Percentiles rank a stretch among this genome's conserved stretches.
Evolutionary conservation across 805 yeast species (phyloP).

Genomic region (Sugiyamaella smithiae): DNA sequence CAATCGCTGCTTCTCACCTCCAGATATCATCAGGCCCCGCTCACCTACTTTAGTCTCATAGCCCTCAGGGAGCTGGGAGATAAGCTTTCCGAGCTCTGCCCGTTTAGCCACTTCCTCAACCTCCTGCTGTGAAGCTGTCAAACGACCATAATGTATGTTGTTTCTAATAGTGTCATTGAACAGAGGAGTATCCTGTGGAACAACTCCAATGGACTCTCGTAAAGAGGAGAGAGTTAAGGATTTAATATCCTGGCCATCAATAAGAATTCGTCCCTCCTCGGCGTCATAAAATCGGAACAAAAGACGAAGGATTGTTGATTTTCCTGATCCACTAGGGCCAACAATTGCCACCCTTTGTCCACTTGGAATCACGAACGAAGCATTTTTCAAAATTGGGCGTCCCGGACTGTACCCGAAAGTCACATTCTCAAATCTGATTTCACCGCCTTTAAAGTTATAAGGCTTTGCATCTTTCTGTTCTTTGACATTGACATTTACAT

Average conservation of each 20-base stretch:
- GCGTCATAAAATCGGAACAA: slow-evolving; percentile 91
- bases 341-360: slow-evolving; percentile 92
- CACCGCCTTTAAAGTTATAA: slow-evolving; percentile 63
- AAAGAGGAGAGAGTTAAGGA: slow-evolving; percentile 72
- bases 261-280: slow-evolving; percentile 65
- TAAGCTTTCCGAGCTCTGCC: slow-evolving; percentile 65
- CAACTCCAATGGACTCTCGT: slow-evolving; percentile 78
- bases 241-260: slow-evolving; percentile 86
- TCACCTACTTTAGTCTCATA: slow-evolving; percentile 88
- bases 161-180: slow-evolving; percentile 88
- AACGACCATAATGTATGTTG: slow-evolving; percentile 81
- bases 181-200: slow-evolving; percentile 96
- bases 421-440: slow-evolving; percentile 84
- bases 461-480: slow-evolving; percentile 64
- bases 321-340: slow-evolving; percentile 96
- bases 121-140: slow-evolving; percentile 70
- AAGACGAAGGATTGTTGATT: slow-evolving; percentile 80
- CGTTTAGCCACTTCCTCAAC: slow-evolving; percentile 59
- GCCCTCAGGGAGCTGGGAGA: slow-evolving; percentile 78
- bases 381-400: slow-evolving; percentile 78
- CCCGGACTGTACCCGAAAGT: slow-evolving; percentile 90
- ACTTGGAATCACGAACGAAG: slow-evolving; percentile 81
- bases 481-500: slow-evolving; percentile 62
- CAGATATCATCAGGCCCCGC: slow-evolving; percentile 96
- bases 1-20: slow-evolving; percentile 96